A percentile compares a stretch with the other conserved stretches of the same genome.
These are phyloP conservation scores for Neodidymelliopsis sp. DNA, from an alignment of 2,329 filamentous ascomycete genomes.

Conservation along the genomic window DNA sequence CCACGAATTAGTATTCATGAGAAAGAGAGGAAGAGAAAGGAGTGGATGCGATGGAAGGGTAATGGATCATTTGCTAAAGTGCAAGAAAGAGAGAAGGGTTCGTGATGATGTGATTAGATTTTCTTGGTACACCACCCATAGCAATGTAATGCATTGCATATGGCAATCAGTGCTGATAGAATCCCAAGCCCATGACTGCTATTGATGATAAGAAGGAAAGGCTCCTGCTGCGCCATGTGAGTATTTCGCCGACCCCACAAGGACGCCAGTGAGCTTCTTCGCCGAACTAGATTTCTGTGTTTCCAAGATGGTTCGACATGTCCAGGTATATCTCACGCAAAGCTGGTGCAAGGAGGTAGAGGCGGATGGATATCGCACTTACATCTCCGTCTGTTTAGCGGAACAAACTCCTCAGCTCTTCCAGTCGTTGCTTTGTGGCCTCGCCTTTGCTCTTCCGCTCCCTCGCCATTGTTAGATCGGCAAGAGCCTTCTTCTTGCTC, in stretches of 20 bases:
- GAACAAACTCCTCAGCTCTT: conserved; percentile 68
- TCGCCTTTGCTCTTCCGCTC: conserved; percentile 66
- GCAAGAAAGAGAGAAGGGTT: too few species aligned
- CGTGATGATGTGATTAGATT: too few species aligned
- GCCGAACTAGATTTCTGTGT: not conserved
- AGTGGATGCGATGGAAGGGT: too few species aligned
- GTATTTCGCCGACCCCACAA: not conserved
- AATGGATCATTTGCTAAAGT: too few species aligned
- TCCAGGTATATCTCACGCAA: not conserved
- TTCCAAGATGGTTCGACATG: not conserved
- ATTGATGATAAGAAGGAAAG: too few species aligned
- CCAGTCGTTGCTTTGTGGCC: conserved; percentile 69
- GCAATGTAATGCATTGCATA: too few species aligned
- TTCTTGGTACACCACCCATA: too few species aligned
- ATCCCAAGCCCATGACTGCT: too few species aligned
- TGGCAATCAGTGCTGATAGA: too few species aligned
- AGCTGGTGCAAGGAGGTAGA: not conserved
- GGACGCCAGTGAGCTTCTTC: not conserved
- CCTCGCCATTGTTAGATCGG: conserved; percentile 71
- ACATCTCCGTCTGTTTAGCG: not conserved
- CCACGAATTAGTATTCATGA: too few species aligned
- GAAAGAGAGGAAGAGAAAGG: too few species aligned
- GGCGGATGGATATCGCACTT: too few species aligned
- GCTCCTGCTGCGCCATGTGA: not conserved
- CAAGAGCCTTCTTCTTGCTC: conserved; percentile 90